Evolutionary conservation across 2,329 filamentous ascomycete species (phyloP).

Genomic region (Sclerotinia nivalis): DNA sequence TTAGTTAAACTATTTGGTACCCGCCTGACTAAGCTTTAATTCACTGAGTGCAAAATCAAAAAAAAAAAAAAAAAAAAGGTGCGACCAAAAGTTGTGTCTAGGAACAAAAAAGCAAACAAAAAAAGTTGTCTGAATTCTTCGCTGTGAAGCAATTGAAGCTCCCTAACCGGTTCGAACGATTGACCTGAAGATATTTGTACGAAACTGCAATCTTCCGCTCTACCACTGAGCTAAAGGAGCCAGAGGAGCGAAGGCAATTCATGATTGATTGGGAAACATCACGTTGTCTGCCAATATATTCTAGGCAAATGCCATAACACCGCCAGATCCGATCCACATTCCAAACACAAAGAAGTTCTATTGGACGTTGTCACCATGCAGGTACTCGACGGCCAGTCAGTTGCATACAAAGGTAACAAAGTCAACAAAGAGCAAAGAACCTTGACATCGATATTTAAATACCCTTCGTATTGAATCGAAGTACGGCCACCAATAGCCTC

Average conservation of each 20-base stretch:
- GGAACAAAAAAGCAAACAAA: not conserved
- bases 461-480: not conserved
- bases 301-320: rapidly evolving
- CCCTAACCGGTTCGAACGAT: conserved; percentile 33
- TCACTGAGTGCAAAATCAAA: not conserved
- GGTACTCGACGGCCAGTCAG: not conserved
- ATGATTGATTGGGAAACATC: rapidly evolving
- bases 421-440: not conserved
- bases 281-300: rapidly evolving
- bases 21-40: not conserved
- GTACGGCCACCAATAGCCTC: not conserved
- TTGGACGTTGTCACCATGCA: too few relatives aligned
- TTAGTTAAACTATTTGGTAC: not conserved
- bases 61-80: not conserved
- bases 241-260: conserved; percentile 26
- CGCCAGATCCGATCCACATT: too few relatives aligned
- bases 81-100: too few relatives aligned
- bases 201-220: conserved; percentile 32
- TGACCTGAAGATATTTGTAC: conserved; percentile 30
- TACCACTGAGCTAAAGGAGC: conserved; percentile 35
- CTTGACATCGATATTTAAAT: not conserved
- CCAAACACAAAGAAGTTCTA: not conserved
- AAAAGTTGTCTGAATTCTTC: not conserved
- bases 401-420: not conserved
- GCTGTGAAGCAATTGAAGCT: conserved; percentile 24